Base-by-base conservation (phyloP, 2,329 filamentous ascomycete genomes). In the Aspergillus tanneri region DNA sequence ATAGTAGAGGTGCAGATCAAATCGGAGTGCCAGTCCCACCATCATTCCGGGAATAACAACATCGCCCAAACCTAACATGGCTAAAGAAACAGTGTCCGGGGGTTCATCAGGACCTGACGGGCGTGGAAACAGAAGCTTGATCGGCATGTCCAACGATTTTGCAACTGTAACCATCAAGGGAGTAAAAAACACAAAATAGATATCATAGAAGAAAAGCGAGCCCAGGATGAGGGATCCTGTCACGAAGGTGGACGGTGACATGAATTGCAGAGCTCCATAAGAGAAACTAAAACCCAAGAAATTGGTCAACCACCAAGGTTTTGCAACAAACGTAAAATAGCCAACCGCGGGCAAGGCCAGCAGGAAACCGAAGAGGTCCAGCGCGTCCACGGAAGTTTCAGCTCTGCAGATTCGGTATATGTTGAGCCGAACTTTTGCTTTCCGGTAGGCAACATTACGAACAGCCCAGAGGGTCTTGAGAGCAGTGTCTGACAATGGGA, bases 11-110 rank as follows among this genome's bases (percentile, higher is more conserved):
- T 89, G 93, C 6, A 96, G 77, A 64, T 99, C 92, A 60, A 95
- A 96, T n/a, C 92, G 84, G 19, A 99, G 76, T 2, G 91, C 89
- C 34, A 96, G 79, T 1, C 83, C 89, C 53, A 97, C 86, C 72
- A 96, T 85, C 62, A 97, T 90, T 7, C 92, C 93, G 0, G 92
- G 92, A 3, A 99, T 77, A 1, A 96, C 88, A 49, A 99, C 88
- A 64, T 99, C 92, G n/a, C 92, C 92, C 0, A 97, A 78, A 0
- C 92, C 92, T 6, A 99, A 83, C 80, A 97, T 95, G 44, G 88
- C 80, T 57, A 79, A 63, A 21, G 74, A 67, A 30, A 68, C 60
- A 4, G 65, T 64, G 40, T 65, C 65, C 6, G 72, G 64, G 10
- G 72, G 72, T n/a, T 73, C 69, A 5, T 68, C 67, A n/a, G 75